These are phyloP conservation scores for Echria macrotheca DNA, from an alignment of 495 filamentous ascomycete species.

Conservation along the genomic window DNA sequence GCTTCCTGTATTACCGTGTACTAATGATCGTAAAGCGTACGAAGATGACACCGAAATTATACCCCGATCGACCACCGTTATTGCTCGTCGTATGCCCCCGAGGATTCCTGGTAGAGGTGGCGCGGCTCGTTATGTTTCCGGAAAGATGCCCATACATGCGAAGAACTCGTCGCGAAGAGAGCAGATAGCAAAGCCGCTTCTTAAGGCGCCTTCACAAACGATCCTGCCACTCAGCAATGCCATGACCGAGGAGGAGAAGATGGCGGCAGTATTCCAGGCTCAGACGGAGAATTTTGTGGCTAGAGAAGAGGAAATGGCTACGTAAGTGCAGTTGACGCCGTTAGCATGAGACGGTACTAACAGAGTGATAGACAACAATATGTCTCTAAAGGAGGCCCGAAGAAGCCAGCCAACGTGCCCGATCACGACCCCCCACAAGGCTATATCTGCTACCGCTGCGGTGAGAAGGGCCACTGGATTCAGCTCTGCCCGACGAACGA, in stretches of 20 bases:
- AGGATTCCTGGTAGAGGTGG: constrained; percentile 73
- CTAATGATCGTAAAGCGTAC: constrained; percentile 60
- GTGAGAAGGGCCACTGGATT: constrained; percentile 98
- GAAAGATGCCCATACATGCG: constrained; percentile 89
- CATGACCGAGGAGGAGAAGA: constrained; percentile 84
- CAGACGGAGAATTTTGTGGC: constrained; percentile 81
- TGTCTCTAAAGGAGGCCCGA: constrained; percentile 45
- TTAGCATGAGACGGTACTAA: constrained; percentile 27
- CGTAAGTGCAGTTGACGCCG: constrained; percentile 59
- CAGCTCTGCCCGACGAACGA: constrained; percentile 95
- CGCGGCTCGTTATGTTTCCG: constrained; percentile 92
- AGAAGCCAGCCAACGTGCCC: constrained; percentile 70
- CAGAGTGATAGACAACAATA: constrained; percentile 43
- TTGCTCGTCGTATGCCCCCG: constrained; percentile 83
- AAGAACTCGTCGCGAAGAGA: constrained; percentile 73
- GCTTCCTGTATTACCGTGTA: too few species aligned
- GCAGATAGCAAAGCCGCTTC: constrained; percentile 45
- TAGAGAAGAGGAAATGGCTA: constrained; percentile 86
- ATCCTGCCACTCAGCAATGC: constrained; percentile 60
- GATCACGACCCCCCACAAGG: constrained; percentile 86
- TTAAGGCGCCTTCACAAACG: constrained; percentile 51
- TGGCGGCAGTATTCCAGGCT: constrained; percentile 80
- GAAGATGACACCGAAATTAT: constrained; percentile 96
- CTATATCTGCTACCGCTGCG: constrained; percentile 96
- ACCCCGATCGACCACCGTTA: constrained; percentile 85